These are phyloP conservation scores for Eucalyptus lansdowneana DNA, from an alignment of 345 rosid genomes.

Conservation along the genomic window DNA sequence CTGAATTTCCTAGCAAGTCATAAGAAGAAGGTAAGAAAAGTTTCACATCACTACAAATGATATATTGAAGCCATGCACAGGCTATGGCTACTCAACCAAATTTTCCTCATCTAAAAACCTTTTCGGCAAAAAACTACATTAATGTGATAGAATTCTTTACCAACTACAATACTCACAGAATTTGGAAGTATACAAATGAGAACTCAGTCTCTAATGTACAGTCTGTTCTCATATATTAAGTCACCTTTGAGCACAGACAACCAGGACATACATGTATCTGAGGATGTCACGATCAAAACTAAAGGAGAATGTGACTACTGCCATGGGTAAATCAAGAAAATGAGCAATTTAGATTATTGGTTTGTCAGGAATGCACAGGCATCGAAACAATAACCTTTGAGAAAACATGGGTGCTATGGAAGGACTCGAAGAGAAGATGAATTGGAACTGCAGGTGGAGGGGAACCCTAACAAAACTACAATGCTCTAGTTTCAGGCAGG, in stretches of 20 bases:
- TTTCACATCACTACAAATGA: not conserved
- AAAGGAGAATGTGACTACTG: not conserved
- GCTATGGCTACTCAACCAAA: not conserved
- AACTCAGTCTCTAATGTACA: not conserved
- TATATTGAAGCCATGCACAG: not conserved
- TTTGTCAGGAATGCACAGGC: not conserved
- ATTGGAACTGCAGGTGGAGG: not conserved
- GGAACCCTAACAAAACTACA: not conserved
- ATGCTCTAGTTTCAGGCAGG: not conserved
- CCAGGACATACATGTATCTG: not conserved
- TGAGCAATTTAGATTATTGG: not conserved
- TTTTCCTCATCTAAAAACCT: not conserved
- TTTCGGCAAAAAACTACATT: not conserved
- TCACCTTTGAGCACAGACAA: not conserved
- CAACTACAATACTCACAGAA: not conserved
- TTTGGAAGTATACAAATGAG: not conserved
- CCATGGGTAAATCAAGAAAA: not conserved
- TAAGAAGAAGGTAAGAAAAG: not conserved
- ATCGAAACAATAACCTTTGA: not conserved
- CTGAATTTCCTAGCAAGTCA: not conserved
- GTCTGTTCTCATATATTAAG: not conserved
- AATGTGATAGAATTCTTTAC: not conserved
- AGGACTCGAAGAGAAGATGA: not conserved
- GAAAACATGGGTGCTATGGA: not conserved
- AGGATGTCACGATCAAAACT: not conserved